Evolutionary conservation across 2,329 filamentous ascomycete species (phyloP).

Genomic region (Ambrosiella cleistominuta): DNA sequence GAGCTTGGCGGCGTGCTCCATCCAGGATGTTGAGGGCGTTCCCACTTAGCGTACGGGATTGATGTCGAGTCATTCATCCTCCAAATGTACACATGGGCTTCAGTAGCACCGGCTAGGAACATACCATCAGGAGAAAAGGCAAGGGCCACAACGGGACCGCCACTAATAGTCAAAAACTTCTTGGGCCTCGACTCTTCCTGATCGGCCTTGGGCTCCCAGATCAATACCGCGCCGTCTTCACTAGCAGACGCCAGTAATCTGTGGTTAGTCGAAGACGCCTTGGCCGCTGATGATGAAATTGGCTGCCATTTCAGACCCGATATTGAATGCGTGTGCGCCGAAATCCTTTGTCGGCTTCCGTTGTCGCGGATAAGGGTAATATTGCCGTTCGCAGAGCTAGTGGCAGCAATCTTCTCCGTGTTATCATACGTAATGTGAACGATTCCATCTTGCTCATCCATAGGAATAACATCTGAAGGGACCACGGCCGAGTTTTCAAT

Average conservation of each 20-base stretch:
- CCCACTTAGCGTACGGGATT: conserved; percentile 44
- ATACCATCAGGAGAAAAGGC: conserved; percentile 46
- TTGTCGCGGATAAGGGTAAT: conserved; percentile 41
- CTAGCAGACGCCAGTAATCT: conserved; percentile 43
- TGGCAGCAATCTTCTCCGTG: conserved; percentile 38
- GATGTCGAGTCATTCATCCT: conserved; percentile 38
- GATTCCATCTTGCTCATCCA: conserved; percentile 35
- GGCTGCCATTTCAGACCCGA: conserved; percentile 46
- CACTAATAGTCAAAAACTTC: conserved; percentile 43
- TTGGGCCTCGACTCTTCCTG: conserved; percentile 36
- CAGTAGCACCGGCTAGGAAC: conserved; percentile 44
- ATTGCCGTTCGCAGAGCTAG: conserved; percentile 36
- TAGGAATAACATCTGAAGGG: conserved; percentile 32
- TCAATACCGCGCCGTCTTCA: conserved; percentile 43
- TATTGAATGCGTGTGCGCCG: conserved; percentile 40
- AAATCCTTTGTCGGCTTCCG: conserved; percentile 37
- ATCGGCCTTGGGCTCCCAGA: conserved; percentile 35
- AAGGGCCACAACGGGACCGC: conserved; percentile 35
- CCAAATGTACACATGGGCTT: conserved; percentile 43
- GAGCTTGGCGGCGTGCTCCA: conserved; percentile 38
- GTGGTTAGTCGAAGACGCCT: conserved; percentile 17
- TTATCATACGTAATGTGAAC: conserved; percentile 39
- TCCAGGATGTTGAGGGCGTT: conserved; percentile 33
- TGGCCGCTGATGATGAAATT: conserved; percentile 15
- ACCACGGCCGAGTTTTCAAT: conserved; percentile 30